A percentile compares a stretch with the other conserved stretches of the same genome.
Conservation (phyloP, 1,139 yeast species). For the Debaryomyces sp. region DNA sequence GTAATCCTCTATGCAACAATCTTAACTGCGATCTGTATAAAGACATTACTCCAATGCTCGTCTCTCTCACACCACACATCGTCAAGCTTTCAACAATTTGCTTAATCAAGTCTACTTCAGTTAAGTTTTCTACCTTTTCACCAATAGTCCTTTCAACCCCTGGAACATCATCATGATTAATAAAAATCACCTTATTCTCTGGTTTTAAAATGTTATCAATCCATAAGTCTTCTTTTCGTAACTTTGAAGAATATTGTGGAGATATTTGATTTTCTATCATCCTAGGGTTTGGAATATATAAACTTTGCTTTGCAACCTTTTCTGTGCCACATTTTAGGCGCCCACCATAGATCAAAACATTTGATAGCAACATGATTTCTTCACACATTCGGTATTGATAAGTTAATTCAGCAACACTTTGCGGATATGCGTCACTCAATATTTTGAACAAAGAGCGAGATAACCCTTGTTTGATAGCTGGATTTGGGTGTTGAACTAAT, state of each 20-base stretch:
- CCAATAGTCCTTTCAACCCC: conserved; percentile 60
- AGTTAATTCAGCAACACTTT: conserved; percentile 70
- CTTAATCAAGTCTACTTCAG: conserved; percentile 67
- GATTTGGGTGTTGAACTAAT: conserved; percentile 63
- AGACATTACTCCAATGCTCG: conserved; percentile 82
- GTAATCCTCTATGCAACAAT: conserved; percentile 49
- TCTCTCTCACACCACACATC: conserved; percentile 59
- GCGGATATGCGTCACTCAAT: conserved; percentile 72
- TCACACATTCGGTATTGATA: conserved; percentile 91
- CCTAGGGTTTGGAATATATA: conserved; percentile 48
- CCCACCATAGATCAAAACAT: conserved; percentile 75
- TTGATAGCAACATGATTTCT: conserved; percentile 84
- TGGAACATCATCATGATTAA: conserved; percentile 73
- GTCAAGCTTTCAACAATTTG: conserved; percentile 65
- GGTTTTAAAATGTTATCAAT: conserved; percentile 32
- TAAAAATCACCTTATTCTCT: conserved; percentile 64
- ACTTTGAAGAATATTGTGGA: neutral
- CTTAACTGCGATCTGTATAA: conserved; percentile 82
- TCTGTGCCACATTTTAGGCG: conserved; percentile 74
- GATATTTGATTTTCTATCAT: conserved; percentile 17
- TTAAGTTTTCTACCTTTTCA: conserved; percentile 70
- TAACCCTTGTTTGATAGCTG: conserved; percentile 61
- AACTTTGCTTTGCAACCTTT: conserved; percentile 58
- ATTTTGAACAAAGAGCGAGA: conserved; percentile 75
- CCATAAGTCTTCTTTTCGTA: conserved; percentile 27